phyloP scores from a whole-genome alignment of 257 asterid genomes.

The Coffea canephora region DNA sequence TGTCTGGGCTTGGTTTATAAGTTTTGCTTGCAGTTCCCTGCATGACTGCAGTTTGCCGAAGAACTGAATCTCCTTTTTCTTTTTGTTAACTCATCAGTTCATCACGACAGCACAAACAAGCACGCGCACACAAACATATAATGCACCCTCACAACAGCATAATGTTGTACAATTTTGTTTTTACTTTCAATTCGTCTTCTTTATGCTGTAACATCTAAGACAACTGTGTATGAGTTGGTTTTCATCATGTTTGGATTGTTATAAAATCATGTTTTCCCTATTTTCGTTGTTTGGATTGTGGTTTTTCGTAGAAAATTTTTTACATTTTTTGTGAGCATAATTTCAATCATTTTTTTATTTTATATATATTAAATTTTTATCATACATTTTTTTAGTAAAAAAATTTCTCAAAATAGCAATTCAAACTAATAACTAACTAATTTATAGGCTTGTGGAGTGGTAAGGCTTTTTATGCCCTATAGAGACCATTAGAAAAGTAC shows the following conservation, averaged over 20 bases:
- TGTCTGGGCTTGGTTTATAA: background rate
- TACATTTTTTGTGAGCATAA: too few species aligned
- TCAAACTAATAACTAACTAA: background rate
- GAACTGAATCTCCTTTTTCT: background rate
- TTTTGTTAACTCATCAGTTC: background rate
- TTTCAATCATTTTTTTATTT: too few species aligned
- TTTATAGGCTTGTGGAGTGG: background rate
- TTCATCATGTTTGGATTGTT: background rate
- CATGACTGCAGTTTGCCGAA: background rate
- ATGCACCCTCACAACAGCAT: background rate
- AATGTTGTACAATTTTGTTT: background rate
- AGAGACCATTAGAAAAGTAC: background rate
- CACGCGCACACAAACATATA: background rate
- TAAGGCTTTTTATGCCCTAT: background rate
- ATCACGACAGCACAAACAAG: background rate
- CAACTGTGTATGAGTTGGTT: background rate
- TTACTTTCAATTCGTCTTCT: background rate
- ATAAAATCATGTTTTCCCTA: too few species aligned
- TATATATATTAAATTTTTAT: too few species aligned
- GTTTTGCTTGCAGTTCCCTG: conserved; percentile 6
- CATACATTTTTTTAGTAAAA: too few species aligned
- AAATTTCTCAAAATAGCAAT: background rate
- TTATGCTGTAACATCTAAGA: background rate
- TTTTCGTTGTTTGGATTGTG: too few species aligned
- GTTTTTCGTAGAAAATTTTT: too few species aligned